phyloP scores from a whole-genome alignment of 441 rosid genomes.

The Omphalea diandra region DNA sequence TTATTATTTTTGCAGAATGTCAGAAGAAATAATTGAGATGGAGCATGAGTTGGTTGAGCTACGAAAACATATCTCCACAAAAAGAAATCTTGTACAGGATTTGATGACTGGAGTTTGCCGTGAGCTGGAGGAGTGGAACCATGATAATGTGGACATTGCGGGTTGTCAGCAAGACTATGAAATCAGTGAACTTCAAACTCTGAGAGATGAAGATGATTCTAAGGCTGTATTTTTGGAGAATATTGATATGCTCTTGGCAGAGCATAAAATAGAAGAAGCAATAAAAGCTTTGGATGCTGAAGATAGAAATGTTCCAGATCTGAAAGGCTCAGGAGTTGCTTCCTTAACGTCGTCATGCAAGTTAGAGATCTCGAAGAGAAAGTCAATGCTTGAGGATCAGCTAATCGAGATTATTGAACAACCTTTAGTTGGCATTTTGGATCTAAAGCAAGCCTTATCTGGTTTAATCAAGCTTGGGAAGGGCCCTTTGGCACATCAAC shows the following conservation, averaged over 20 bases:
- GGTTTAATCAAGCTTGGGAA: slow-evolving; percentile 79
- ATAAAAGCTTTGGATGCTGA: slow-evolving; percentile 65
- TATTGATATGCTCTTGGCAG: slow-evolving; percentile 81
- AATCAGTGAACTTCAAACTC: slow-evolving; percentile 29
- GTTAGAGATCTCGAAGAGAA: slow-evolving; percentile 59
- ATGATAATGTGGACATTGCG: slow-evolving; percentile 33
- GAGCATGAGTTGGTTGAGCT: slow-evolving; percentile 85
- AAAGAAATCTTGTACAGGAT: slow-evolving; percentile 82
- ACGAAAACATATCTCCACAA: slow-evolving; percentile 81
- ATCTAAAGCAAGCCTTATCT: slow-evolving; percentile 57
- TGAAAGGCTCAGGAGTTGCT: slow-evolving; percentile 55
- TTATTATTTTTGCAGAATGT: slow-evolving; percentile 50
- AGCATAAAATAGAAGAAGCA: slow-evolving; percentile 77
- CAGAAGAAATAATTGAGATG: slow-evolving; percentile 94
- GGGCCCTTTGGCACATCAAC: slow-evolving; percentile 80
- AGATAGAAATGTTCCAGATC: slow-evolving; percentile 58
- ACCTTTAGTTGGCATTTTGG: slow-evolving; percentile 51
- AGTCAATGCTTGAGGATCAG: slow-evolving; percentile 66
- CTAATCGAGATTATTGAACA: slow-evolving; percentile 62
- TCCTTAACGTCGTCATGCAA: slow-evolving; percentile 48
- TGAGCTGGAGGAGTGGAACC: slow-evolving; percentile 74
- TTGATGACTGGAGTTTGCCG: slow-evolving; percentile 73
- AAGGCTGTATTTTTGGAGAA: slow-evolving; percentile 53
- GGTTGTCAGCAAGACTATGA: slow-evolving; percentile 38
- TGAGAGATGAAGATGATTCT: slow-evolving; percentile 30